Percentiles rank a stretch among this genome's conserved stretches.
Conservation (phyloP, 805 yeast genomes). For the Helenozyma rhizophorensis region DNA sequence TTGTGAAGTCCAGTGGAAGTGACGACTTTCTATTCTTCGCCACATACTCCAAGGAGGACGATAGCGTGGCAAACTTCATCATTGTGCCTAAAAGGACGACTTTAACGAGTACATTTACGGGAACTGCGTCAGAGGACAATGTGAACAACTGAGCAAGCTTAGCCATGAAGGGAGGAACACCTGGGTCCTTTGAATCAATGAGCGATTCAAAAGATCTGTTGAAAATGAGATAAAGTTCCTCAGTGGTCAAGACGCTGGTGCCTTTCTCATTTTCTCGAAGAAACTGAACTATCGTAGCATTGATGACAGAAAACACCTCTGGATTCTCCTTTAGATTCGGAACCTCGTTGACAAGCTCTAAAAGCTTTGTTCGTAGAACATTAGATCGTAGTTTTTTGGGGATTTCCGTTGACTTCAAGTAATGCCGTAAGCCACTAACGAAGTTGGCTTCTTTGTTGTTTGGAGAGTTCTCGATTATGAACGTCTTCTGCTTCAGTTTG, state of each 20-base stretch:
- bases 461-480: neutral
- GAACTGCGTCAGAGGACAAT: conserved; percentile 4
- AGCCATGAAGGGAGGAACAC: conserved; percentile 27
- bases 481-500: no score
- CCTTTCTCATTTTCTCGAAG: conserved; percentile 10
- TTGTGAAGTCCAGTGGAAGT: conserved; percentile 15
- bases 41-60: conserved; percentile 10
- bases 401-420: conserved; percentile 24
- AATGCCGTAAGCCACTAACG: conserved; percentile 19
- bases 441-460: neutral
- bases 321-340: no score
- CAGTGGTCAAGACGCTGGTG: conserved; percentile 3
- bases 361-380: conserved; percentile 18
- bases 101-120: conserved; percentile 20
- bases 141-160: conserved; percentile 19
- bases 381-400: conserved; percentile 15
- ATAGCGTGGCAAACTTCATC: conserved; percentile 2
- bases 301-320: conserved; percentile 9
- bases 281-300: conserved; percentile 19
- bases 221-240: conserved; percentile 14
- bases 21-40: conserved; percentile 5
- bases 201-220: conserved; percentile 14
- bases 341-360: conserved; percentile 10
- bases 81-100: conserved; percentile 26
- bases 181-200: conserved; percentile 3